A percentile compares a stretch with the other conserved stretches of the same genome.
Conservation (phyloP, 371 early-diverging fungal genomes). For the Nematocida sp. region DNA sequence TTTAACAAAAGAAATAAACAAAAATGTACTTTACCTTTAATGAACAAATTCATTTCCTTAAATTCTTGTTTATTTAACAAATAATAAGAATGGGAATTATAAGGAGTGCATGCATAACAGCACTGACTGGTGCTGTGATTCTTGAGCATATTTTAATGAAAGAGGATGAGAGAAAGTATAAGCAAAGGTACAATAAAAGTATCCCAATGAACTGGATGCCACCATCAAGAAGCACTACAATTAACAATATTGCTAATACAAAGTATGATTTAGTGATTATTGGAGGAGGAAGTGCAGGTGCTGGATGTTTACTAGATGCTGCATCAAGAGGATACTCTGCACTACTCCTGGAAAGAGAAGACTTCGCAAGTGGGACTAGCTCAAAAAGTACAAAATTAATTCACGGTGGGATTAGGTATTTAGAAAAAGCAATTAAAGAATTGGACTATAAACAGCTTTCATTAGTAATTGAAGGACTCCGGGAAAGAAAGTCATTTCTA, state of each 20-base stretch:
- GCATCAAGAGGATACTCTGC: conserved; percentile 89
- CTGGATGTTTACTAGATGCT: conserved; percentile 91
- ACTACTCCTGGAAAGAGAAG: conserved; percentile 89
- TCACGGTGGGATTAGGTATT: conserved; percentile 97
- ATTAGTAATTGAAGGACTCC: conserved; percentile 88
- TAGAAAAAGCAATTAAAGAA: conserved; percentile 91
- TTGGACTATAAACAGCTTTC: conserved; percentile 90
- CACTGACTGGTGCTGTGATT: conserved; percentile 29
- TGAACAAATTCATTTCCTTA: background rate
- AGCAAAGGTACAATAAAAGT: conserved; percentile 20
- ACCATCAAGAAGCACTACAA: conserved; percentile 32
- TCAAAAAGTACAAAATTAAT: conserved; percentile 93
- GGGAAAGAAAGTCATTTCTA: conserved; percentile 87
- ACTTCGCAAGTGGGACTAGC: conserved; percentile 89
- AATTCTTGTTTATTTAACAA: background rate
- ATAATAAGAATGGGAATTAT: conserved; percentile 20
- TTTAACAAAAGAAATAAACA: background rate
- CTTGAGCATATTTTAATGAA: conserved; percentile 5
- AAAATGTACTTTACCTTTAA: background rate
- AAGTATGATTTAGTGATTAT: conserved; percentile 81
- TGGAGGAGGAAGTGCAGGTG: conserved; percentile 95
- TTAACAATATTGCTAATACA: conserved; percentile 43
- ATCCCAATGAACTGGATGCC: conserved; percentile 61
- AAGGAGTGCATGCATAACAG: conserved; percentile 6
- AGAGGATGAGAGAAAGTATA: conserved; percentile 12